These are phyloP conservation scores for Penicillium manginii DNA, from an alignment of 495 filamentous ascomycete species.

Conservation along the genomic window DNA sequence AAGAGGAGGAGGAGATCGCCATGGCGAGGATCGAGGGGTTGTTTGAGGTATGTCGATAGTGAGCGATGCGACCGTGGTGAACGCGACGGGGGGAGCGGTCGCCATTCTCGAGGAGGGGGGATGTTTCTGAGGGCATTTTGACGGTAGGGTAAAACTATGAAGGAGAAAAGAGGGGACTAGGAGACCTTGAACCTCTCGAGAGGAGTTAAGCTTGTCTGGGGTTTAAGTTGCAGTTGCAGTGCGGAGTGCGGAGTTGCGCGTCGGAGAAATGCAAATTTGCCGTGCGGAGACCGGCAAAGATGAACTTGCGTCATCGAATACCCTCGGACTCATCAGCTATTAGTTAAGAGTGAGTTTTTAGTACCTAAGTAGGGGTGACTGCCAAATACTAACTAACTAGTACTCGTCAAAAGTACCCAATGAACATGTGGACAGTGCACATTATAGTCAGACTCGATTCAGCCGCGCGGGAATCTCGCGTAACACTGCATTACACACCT, in stretches of 20 bases:
- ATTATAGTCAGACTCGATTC: neutral
- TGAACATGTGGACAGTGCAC: no score
- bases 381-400: no score
- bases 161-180: neutral
- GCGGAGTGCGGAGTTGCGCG: no score
- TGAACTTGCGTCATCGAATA: no score
- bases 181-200: neutral
- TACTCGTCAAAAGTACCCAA: no score
- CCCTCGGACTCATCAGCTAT: no score
- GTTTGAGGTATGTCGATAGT: neutral
- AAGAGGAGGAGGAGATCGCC: slow-evolving; percentile 65
- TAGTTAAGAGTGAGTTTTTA: no score
- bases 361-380: no score
- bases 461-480: neutral
- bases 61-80: neutral
- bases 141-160: neutral
- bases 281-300: no score
- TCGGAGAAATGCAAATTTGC: no score
- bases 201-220: neutral
- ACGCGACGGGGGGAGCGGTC: neutral
- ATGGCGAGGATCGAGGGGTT: slow-evolving; percentile 51
- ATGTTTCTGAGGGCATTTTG: neutral
- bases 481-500: no score
- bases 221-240: no score
- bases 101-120: neutral